Evolutionary conservation across 2,329 filamentous ascomycete species (phyloP), one percentile per base, ranked within the genome.

Genomic region (Sarocladiaceae sp.): DNA sequence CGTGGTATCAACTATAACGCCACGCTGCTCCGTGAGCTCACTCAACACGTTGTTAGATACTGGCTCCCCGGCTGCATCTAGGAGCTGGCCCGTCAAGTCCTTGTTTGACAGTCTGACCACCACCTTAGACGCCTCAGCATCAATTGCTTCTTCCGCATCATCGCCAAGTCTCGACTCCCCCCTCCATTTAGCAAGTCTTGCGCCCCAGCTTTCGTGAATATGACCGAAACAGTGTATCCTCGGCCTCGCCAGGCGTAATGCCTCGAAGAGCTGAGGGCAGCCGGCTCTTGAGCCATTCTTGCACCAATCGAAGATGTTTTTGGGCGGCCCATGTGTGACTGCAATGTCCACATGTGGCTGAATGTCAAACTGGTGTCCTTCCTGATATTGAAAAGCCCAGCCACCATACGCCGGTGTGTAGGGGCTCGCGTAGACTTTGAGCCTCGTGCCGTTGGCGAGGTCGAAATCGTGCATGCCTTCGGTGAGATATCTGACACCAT

Each of bases 191-290:
- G 78, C 68, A 3, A 76, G 47, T 43, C 70, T 72, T 0, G 67
- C 70, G 3, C 80, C 80, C 74, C 77, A 83, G 0, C 65, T 69
- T 50, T 78, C 73, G 52, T 80, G 76, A n/a, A 79, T 72, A 48
- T 80, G 76, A 0, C 76, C 76, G 47, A 78, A 80, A 54, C 74
- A 78, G 53, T 78, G 73, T 3, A 80, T 49, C 6, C 55, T 54
- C 2, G 76, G 75, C 21, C 59, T 61, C 1, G 67, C 63, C 0
- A 54, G 53, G 1, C 64, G 60, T 0, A 80, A 53, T 0, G 75
- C 70, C 0, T 54, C 55, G 44, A 76, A 68, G 3, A 80, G 64
- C 13, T 64, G 48, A 0, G 51, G 50, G 47, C 72, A 72, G 16
- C 76, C 73, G 15, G 61, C 63, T 12, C 58, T 54, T 19, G 60